Evolutionary conservation across 768 basidiomycete genomes (phyloP), one percentile per base, ranked within the genome.

Genomic region (Amanita exitialis): DNA sequence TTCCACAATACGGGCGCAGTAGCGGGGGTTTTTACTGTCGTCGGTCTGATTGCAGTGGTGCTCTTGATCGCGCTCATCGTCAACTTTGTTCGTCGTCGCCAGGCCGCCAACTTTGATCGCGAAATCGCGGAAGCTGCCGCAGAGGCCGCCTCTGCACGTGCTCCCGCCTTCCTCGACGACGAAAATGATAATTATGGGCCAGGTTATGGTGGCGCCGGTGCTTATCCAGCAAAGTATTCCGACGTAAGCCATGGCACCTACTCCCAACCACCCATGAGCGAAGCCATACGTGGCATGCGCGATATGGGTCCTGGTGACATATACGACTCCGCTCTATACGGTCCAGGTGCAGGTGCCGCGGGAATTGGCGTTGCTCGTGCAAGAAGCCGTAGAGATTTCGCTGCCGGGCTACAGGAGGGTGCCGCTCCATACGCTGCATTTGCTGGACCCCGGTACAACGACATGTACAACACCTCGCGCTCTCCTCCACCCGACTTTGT

Each of bases 71-170:
- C 68, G 6, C 54, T 79, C 25, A 54, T 76, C 42, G 73, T 77
- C 34, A 78, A 73, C 52, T 64, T 65, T 53, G 54, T 86, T 56
- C 81, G 85, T 7, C 78, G 86, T 0, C 80, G 82, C 6, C 79
- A 82, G 1, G 80, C 79, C 3, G 63, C 71, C 53, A 71, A 75
- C 38, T 82, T 86, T 57, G 87, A 90, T 61, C 71, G 73, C n/a
- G 87, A 89, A 47, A 78, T 87, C 36, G 80, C 77, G 12, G 80
- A 80, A 44, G 86, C 85, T 0, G 84, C 86, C 0, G 76, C 74
- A 3, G 82, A 79, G 52, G 85, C 85, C 0, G 77, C 76, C 0
- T 65, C 74, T 1, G 71, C 77, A 0, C 70, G 69, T 16, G 69
- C 75, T 0, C 79, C 78, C 10, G 73, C 74, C 53, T 80, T 77